These are phyloP conservation scores for Liriodendron chinense DNA, from an alignment of 164 flowering plant species.

Conservation along the genomic window DNA sequence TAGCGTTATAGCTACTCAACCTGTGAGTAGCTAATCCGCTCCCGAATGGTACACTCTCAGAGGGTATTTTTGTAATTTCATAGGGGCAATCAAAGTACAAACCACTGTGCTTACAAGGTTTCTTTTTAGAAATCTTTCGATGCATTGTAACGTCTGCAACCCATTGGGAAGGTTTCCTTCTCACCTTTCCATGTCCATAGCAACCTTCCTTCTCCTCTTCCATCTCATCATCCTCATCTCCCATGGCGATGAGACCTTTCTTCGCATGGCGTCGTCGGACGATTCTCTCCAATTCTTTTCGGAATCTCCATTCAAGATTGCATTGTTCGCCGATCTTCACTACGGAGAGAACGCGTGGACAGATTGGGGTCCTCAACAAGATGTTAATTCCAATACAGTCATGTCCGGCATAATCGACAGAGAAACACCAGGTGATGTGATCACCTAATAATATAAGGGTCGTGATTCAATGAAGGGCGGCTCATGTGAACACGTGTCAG, in stretches of 20 bases:
- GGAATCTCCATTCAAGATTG: slow-evolving; percentile 51
- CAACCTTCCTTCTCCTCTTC: too few relatives aligned
- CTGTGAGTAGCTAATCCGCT: too few relatives aligned
- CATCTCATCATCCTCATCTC: too few relatives aligned
- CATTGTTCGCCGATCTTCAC: slow-evolving; percentile 80
- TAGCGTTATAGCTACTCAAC: too few relatives aligned
- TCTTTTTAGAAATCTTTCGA: too few relatives aligned
- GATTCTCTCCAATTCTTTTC: slow-evolving; percentile 4
- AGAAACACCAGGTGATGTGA: slow-evolving; percentile 61
- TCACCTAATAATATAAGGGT: neutral
- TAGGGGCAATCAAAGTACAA: too few relatives aligned
- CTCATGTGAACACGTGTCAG: neutral
- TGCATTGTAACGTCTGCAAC: too few relatives aligned
- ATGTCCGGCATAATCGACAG: slow-evolving; percentile 63
- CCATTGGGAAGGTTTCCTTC: too few relatives aligned
- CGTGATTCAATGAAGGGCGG: neutral
- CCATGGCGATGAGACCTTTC: too few relatives aligned
- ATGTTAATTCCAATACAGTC: slow-evolving; percentile 50
- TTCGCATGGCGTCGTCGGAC: too few relatives aligned
- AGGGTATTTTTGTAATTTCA: slow-evolving; percentile 13
- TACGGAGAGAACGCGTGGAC: slow-evolving; percentile 87
- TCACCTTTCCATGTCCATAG: too few relatives aligned
- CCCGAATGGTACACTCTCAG: neutral
- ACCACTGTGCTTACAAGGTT: too few relatives aligned
- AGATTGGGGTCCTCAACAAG: slow-evolving; percentile 86